Percentiles rank a stretch among this genome's conserved stretches.
These are phyloP conservation scores for Phaeosphaeriaceae sp. DNA, from an alignment of 2,329 filamentous ascomycete genomes.

Conservation along the genomic window DNA sequence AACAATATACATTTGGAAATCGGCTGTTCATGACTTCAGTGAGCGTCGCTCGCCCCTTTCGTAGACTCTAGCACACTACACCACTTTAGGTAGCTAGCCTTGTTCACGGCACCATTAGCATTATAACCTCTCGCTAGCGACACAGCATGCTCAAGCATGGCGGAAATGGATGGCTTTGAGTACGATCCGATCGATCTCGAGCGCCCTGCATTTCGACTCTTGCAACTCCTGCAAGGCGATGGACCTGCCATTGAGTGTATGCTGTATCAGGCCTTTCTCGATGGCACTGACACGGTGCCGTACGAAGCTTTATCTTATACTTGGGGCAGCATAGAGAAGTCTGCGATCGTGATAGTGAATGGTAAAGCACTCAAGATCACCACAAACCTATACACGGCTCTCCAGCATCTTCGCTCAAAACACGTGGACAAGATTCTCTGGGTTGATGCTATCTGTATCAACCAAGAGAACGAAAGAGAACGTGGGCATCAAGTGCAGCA, in stretches of 20 bases:
- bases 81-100: neutral
- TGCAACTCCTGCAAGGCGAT: slow-evolving; percentile 13
- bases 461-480: slow-evolving; percentile 12
- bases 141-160: neutral
- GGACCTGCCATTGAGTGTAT: slow-evolving; percentile 9
- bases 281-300: neutral
- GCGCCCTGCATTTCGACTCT: slow-evolving; percentile 15
- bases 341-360: slow-evolving; percentile 10
- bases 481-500: slow-evolving; percentile 32
- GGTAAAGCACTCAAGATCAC: slow-evolving; percentile 14
- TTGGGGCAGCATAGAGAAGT: slow-evolving; percentile 15
- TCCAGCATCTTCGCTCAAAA: slow-evolving; percentile 13
- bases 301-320: slow-evolving; percentile 31
- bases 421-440: slow-evolving; percentile 25
- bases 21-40: no score
- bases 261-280: slow-evolving; percentile 17
- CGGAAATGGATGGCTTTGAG: slow-evolving; percentile 8
- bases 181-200: slow-evolving; percentile 20
- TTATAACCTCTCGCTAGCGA: neutral
- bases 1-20: no score
- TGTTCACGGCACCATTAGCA: neutral
- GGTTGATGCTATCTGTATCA: slow-evolving; percentile 26
- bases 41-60: no score
- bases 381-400: slow-evolving; percentile 20
- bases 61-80: no score